These are phyloP conservation scores for Cytospora paraplurivora DNA, from an alignment of 2,329 filamentous ascomycete species.

Conservation along the genomic window DNA sequence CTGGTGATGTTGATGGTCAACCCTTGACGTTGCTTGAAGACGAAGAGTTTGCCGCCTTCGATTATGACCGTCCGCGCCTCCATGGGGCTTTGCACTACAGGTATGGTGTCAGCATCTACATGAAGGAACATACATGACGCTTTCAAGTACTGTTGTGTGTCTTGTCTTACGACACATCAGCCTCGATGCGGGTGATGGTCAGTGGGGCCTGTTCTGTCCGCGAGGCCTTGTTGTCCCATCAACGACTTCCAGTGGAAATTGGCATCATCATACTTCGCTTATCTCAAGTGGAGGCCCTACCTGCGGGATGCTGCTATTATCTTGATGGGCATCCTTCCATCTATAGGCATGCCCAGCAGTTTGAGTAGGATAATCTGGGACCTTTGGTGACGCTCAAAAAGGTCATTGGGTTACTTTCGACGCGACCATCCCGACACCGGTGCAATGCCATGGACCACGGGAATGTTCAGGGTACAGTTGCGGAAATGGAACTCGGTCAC, in stretches of 20 bases:
- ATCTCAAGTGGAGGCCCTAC: background rate
- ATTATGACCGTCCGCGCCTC: conserved; percentile 27
- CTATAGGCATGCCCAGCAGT: background rate
- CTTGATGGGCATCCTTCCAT: background rate
- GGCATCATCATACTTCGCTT: background rate
- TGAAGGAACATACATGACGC: background rate
- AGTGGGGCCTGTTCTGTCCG: background rate
- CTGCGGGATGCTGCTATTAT: background rate
- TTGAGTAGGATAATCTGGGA: background rate
- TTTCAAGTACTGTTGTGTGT: background rate
- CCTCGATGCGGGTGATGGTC: background rate
- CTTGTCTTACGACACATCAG: background rate
- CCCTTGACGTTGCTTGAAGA: conserved; percentile 21
- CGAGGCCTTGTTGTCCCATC: background rate
- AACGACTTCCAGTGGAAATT: too few species aligned
- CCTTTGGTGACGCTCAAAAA: background rate
- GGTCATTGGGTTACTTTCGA: background rate
- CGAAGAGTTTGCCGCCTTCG: conserved; percentile 26
- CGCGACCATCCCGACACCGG: background rate
- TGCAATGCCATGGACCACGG: background rate
- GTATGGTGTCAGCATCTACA: conserved; percentile 5
- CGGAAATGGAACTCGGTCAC: conserved; percentile 1
- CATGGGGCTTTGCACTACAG: conserved; percentile 27
- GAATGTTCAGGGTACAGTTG: background rate
- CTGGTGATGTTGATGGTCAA: conserved; percentile 35